Evolutionary conservation across 208 protist species (phyloP).

Genomic region (Ichthyophonus hoferi): DNA sequence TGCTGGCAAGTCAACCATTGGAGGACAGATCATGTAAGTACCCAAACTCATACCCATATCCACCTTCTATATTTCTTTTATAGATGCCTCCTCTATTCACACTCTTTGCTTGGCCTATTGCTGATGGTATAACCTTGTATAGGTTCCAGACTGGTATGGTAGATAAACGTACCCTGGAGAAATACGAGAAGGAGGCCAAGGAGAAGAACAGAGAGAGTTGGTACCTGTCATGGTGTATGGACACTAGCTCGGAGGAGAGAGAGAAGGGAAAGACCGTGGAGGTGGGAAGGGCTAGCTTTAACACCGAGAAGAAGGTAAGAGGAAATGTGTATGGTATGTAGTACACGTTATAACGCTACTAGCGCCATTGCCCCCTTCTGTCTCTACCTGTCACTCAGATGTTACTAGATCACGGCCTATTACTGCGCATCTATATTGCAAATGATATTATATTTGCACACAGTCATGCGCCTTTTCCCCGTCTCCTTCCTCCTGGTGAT

Average conservation of each 20-base stretch:
- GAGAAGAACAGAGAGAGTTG: conserved; percentile 90
- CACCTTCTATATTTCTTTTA: neutral
- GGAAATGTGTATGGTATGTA: no score
- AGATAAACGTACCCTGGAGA: conserved; percentile 96
- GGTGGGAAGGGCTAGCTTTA: conserved; percentile 88
- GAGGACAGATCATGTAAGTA: conserved; percentile 83
- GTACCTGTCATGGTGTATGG: conserved; percentile 95
- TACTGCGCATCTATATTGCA: no score
- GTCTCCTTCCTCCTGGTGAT: neutral
- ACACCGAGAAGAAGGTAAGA: conserved; percentile 85
- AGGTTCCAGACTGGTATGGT: conserved; percentile 82
- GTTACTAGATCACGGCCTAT: no score
- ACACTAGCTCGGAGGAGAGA: conserved; percentile 93
- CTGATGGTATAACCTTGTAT: neutral
- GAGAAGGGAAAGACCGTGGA: conserved; percentile 95
- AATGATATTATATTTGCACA: no score
- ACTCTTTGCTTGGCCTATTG: neutral
- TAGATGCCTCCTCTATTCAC: neutral
- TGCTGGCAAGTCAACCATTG: conserved; percentile 92
- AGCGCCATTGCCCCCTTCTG: no score
- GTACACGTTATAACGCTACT: no score
- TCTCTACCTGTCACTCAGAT: no score
- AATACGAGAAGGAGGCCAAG: conserved; percentile 93
- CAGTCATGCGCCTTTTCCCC: neutral
- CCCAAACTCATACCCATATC: neutral